Evolutionary conservation across 192 early-diverging fungal species (phyloP), one percentile per base, ranked within the genome.

Genomic region (Coemansia sp.): DNA sequence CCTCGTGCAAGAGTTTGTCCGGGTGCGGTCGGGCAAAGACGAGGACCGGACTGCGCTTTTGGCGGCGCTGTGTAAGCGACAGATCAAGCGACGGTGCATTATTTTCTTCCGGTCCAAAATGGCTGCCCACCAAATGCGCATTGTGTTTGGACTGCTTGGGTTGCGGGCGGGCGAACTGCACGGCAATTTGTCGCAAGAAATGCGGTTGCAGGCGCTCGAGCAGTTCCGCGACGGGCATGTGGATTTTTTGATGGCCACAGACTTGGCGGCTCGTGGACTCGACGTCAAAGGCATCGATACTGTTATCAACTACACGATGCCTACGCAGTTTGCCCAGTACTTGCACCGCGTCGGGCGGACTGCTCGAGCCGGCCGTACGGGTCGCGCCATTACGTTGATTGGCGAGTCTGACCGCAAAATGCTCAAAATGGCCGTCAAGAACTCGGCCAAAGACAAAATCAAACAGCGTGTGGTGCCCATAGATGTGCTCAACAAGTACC

Each of bases 281-380:
- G 97, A 99, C 79, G 96, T 99, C 69, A 88, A 89, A 68, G 96
- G 95, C 13, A 90, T 99, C 64, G 89, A 95, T 51, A 94, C 93
- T 3, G 96, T 99, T 52, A 98, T 99, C 81, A 98, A 99, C 83
- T 97, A 93, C 79, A 93, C 96, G 54, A 97, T 98, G 94, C 97
- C 97, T 11, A 88, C 85, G 39, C 89, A 88, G 69, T 96, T 94
- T 75, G 78, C 86, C 26, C 91, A 93, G 65, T 99, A 99, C 74
- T 85, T 97, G 35, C 97, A 99, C 75, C 83, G 97, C 62, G 90
- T 95, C 32, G 96, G 96, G 57, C 88, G 96, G 79, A 98, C 96
- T 13, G 96, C 96, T 12, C 90, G 96, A 87, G 96, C 90, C 24
- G 92, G 90, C 18, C 85, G 89, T 45, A 84, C 69, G 39, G 95